Evolutionary conservation across 2,329 filamentous ascomycete genomes (phyloP), one percentile per base, ranked within the genome.

Genomic region (Neodidymelliopsis sp.): DNA sequence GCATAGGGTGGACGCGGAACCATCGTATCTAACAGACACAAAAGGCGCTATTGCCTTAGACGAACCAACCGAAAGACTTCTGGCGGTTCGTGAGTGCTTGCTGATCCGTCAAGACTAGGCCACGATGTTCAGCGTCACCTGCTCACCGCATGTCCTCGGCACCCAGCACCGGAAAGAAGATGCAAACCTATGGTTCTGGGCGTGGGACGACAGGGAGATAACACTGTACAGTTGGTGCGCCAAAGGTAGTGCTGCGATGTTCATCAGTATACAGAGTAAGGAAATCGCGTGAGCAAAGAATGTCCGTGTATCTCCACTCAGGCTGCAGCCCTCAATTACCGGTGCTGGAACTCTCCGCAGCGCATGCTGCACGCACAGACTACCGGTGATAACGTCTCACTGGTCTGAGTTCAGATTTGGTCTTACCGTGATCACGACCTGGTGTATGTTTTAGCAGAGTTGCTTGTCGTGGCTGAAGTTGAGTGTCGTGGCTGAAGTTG

Each of bases 111-210:
- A 30, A 47, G 23, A 49, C 38, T 40, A 34, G 35, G 31, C 35
- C 44, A 30, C 37, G 13, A 22, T 34, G 33, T 35, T 49, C 40
- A 35, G 45, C 42, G 43, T 55, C 44, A 48, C 43, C 34, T 44
- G 43, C 49, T 44, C 49, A 53, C 49, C 49, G 49, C 45, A 48
- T 44, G 34, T 48, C 40, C 31, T 38, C 38, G 37, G 38, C 42
- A 43, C 28, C 24, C 15, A 46, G 25, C 24, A 18, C 27, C 40
- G 28, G 33, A 19, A 12, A 22, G 2, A 15, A 22, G 11, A 15
- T 23, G 34, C 40, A 36, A 27, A 27, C 25, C 30, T 9, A 43
- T 48, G 27, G 50, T 44, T 57, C 47, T 51, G 36, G 43, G 23
- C 33, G 48, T 24, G 23, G 42, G 42, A 49, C 16, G 27, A 28